These are phyloP conservation scores for Simmondsia chinensis DNA, from an alignment of 148 eudicot genomes.

Conservation along the genomic window DNA sequence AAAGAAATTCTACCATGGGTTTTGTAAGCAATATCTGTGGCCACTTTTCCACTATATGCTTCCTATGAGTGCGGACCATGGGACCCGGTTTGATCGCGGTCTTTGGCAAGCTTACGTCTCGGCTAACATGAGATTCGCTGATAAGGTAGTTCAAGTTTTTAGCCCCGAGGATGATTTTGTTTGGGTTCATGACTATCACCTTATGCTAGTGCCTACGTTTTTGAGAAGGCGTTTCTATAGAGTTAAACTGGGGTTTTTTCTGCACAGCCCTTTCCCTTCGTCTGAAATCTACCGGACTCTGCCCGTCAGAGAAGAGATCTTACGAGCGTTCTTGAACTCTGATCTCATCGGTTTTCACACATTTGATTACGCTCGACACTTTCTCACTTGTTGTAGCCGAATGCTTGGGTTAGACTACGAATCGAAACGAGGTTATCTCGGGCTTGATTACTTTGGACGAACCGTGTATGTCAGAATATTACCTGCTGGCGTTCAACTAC, in stretches of 20 bases:
- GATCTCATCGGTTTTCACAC: constrained; percentile 72
- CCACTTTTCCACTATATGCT: constrained; percentile 80
- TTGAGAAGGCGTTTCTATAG: constrained; percentile 46
- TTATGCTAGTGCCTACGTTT: constrained; percentile 59
- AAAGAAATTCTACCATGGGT: constrained; percentile 54
- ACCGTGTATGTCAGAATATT: constrained; percentile 58
- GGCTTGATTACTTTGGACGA: constrained; percentile 58
- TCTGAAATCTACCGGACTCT: constrained; percentile 69
- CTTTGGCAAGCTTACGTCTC: constrained; percentile 74
- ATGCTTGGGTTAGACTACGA: constrained; percentile 56
- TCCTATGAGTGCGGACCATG: constrained; percentile 54
- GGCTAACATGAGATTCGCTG: constrained; percentile 66
- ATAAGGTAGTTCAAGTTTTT: constrained; percentile 42
- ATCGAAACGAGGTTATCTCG: constrained; percentile 60
- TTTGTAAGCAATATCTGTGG: constrained; percentile 75
- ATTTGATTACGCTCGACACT: constrained; percentile 73
- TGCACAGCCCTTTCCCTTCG: constrained; percentile 73
- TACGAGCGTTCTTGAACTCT: constrained; percentile 52
- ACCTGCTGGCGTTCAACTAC: constrained; percentile 55
- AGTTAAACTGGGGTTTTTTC: constrained; percentile 57
- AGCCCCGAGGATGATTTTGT: constrained; percentile 59
- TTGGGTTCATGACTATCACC: constrained; percentile 81
- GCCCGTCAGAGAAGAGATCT: constrained; percentile 55
- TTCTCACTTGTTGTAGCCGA: constrained; percentile 60
- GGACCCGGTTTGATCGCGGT: constrained; percentile 42